Evolutionary conservation across 108 stramenopile species (phyloP), one percentile per base, ranked within the genome.

Genomic region (Cyclotella cryptica): DNA sequence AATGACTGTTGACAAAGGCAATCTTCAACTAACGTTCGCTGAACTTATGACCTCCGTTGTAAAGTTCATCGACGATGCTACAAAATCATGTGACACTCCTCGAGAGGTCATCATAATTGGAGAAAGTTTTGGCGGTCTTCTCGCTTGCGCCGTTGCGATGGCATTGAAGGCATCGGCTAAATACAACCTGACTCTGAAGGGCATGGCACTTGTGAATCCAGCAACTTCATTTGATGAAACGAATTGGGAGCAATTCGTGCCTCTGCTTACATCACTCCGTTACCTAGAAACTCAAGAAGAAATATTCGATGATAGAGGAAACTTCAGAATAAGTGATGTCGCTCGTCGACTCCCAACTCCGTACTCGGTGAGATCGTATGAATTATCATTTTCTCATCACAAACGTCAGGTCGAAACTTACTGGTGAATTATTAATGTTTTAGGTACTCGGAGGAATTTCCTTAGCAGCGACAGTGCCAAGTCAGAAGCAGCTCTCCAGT

Each of bases 141-240:
- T 97, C 42, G 90, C 96, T 29, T 72, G 89, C 27, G 88, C 88
- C 11, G 89, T 91, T 22, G 90, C 91, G 0, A 75, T 95, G 66
- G 72, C 80, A 55, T 45, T 92, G 55, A 81, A 84, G 41, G 72
- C 61, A 12, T 43, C 54, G 22, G 44, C 77, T 5, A 70, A 63
- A 28, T 61, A 45, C 43, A 85, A 53, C 24, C 69, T 65, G 39
- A 58, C 15, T 5, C 57, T 91, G 5, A 69, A 89, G 52, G 93
- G 93, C 26, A 52, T 95, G 62, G 93, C 91, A 40, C 70, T 97
- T 46, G 85, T 97, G 12, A 97, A 97, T 68, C 96, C 96, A 47
- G 96, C 96, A 24, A 97, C 96, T 2, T 92, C 92, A 11, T 93
- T 94, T 75, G 92, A 94, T 47, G 69, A 89, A 44, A 90, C 93